These are phyloP conservation scores for Mollisia scopiformis DNA, from an alignment of 2,329 filamentous ascomycete genomes.

Conservation along the genomic window DNA sequence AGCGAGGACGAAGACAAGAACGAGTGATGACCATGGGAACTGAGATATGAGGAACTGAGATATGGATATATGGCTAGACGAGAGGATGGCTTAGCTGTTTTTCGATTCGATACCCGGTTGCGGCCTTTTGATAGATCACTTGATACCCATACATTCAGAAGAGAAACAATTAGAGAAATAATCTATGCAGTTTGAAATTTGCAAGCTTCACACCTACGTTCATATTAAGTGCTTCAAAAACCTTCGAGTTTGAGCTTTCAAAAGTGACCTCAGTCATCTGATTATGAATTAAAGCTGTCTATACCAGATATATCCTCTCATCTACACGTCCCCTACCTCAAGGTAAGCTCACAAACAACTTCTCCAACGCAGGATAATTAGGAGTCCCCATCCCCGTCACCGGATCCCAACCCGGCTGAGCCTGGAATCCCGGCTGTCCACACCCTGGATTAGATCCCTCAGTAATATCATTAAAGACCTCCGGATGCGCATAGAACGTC, in stretches of 20 bases:
- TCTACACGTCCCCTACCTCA: neutral
- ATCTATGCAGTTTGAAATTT: too few relatives aligned
- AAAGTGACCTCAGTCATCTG: too few relatives aligned
- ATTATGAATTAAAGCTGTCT: too few relatives aligned
- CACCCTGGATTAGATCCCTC: slow-evolving; percentile 34
- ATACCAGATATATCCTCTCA: neutral
- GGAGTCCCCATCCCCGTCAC: slow-evolving; percentile 32
- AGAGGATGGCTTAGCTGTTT: neutral
- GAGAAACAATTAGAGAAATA: neutral
- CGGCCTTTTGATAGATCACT: neutral
- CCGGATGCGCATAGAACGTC: slow-evolving; percentile 23
- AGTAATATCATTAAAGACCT: slow-evolving; percentile 36
- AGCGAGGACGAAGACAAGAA: slow-evolving; percentile 5
- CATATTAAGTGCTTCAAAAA: too few relatives aligned
- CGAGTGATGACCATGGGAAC: slow-evolving; percentile 4
- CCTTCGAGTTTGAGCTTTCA: too few relatives aligned
- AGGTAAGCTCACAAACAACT: slow-evolving; percentile 20
- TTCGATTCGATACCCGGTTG: neutral
- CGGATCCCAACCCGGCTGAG: slow-evolving; percentile 35
- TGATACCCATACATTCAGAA: neutral
- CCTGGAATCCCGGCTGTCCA: slow-evolving; percentile 34
- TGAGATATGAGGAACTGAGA: neutral
- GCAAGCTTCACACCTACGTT: neutral
- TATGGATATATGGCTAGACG: neutral
- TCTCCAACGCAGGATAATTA: slow-evolving; percentile 16